Conservation (phyloP, 495 filamentous ascomycete genomes). For the Evernia prunastri region DNA sequence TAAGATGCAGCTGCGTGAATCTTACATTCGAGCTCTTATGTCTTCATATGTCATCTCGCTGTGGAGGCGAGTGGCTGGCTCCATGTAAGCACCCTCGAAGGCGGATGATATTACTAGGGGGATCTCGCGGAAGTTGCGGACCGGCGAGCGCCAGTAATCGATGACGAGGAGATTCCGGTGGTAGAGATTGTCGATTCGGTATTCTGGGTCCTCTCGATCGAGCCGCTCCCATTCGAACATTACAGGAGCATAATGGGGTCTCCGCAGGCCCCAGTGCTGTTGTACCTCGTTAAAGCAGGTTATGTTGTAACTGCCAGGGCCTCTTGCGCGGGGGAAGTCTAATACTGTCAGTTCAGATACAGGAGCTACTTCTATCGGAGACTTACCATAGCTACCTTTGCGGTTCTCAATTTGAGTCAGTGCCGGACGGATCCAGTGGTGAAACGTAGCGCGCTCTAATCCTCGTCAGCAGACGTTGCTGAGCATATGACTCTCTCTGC, state of each 20-base stretch:
- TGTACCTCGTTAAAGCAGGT: not conserved
- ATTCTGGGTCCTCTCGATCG: not conserved
- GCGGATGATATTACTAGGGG: slow-evolving; percentile 2
- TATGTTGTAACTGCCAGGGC: not conserved
- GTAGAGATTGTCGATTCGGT: not conserved
- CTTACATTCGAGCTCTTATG: slow-evolving; percentile 10
- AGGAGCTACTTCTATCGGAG: too few relatives aligned
- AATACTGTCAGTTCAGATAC: not conserved
- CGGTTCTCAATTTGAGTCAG: not conserved
- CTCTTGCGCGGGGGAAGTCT: slow-evolving; percentile 2
- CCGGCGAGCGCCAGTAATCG: slow-evolving; percentile 6
- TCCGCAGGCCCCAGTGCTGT: not conserved
- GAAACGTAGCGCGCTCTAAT: slow-evolving; percentile 2
- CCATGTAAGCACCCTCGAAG: slow-evolving; percentile 14
- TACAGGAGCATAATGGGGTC: slow-evolving; percentile 2
- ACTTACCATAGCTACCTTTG: slow-evolving; percentile 7
- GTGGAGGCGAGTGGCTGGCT: slow-evolving; percentile 4
- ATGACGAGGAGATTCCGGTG: not conserved
- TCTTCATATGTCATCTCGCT: not conserved
- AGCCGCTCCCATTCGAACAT: slow-evolving; percentile 9
- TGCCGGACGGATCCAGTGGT: slow-evolving; percentile 5
- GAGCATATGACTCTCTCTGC: too few relatives aligned
- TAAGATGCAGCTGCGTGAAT: too few relatives aligned
- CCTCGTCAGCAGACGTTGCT: not conserved
- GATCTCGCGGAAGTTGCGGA: not conserved